phyloP scores from a whole-genome alignment of 371 early-diverging fungal species.

The Apophysomyces elegans region DNA sequence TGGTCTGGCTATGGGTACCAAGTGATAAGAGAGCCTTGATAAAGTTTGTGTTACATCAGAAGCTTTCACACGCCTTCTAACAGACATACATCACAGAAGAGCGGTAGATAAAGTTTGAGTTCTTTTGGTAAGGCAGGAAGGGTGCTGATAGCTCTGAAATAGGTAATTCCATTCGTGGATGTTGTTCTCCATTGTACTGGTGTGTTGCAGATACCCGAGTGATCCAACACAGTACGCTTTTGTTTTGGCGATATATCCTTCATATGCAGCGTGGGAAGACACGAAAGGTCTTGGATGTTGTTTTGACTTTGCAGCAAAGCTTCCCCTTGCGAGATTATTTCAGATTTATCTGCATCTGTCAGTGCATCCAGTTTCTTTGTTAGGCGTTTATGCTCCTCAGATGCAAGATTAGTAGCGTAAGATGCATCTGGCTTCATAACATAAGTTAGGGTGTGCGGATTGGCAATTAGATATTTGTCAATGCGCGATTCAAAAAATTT shows the following conservation, averaged over 20 bases:
- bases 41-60: conserved; percentile 2
- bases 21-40: conserved; percentile 73
- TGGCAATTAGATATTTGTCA: conserved; percentile 78
- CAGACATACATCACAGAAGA: conserved; percentile 73
- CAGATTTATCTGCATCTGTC: conserved; percentile 60
- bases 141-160: conserved; percentile 74
- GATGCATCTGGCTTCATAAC: conserved; percentile 81
- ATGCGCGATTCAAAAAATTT: conserved; percentile 75
- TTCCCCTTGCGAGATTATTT: conserved; percentile 65
- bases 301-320: conserved; percentile 75
- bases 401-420: conserved; percentile 59
- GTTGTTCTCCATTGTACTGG: conserved; percentile 83
- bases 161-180: conserved; percentile 93
- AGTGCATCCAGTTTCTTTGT: conserved; percentile 60
- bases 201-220: conserved; percentile 58
- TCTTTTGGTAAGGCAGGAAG: conserved; percentile 67
- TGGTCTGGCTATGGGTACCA: conserved; percentile 77
- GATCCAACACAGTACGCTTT: conserved; percentile 69
- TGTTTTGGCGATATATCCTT: conserved; percentile 72
- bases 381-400: conserved; percentile 72
- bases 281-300: conserved; percentile 73
- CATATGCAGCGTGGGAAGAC: conserved; percentile 82
- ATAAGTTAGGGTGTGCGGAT: conserved; percentile 77
- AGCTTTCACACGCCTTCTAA: conserved; percentile 3
- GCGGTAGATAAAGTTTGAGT: conserved; percentile 74